Conservation (phyloP, 176 grass and related monocot genomes). For the Puccinellia tenuiflora region DNA sequence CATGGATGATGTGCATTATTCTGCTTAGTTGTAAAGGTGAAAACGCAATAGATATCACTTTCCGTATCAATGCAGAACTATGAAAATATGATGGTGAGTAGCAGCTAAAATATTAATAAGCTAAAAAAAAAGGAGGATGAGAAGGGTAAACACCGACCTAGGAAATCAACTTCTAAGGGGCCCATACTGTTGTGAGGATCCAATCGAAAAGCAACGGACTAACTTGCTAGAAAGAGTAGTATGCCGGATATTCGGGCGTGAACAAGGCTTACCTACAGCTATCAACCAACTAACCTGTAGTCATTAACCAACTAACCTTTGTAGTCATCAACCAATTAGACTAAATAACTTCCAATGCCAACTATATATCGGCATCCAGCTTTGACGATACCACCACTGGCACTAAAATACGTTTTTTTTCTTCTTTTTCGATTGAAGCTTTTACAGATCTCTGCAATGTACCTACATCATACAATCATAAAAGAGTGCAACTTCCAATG, state of each 20-base stretch:
- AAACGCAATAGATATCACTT: background rate
- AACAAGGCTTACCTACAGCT: conserved; percentile 25
- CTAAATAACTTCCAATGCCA: background rate
- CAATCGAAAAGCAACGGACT: background rate
- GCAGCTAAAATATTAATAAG: background rate
- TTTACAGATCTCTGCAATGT: background rate
- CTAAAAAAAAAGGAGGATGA: background rate
- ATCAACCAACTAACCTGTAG: conserved; percentile 12
- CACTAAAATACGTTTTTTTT: background rate
- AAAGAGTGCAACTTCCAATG: too few species aligned
- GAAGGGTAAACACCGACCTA: background rate
- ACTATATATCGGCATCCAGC: background rate
- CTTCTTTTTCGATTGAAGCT: too few species aligned
- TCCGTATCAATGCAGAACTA: background rate
- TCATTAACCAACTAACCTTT: conserved; percentile 11
- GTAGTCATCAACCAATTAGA: background rate
- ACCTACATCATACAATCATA: background rate
- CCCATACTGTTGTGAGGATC: background rate
- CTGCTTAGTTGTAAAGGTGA: background rate
- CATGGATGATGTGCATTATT: background rate
- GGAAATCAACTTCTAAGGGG: background rate
- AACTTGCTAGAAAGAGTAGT: background rate
- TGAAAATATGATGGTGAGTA: background rate
- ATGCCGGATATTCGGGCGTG: background rate
- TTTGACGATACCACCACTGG: background rate